A percentile compares a stretch with the other conserved stretches of the same genome.
Evolutionary conservation across 2,329 filamentous ascomycete genomes (phyloP).

Genomic region (Aspergillus sp.): DNA sequence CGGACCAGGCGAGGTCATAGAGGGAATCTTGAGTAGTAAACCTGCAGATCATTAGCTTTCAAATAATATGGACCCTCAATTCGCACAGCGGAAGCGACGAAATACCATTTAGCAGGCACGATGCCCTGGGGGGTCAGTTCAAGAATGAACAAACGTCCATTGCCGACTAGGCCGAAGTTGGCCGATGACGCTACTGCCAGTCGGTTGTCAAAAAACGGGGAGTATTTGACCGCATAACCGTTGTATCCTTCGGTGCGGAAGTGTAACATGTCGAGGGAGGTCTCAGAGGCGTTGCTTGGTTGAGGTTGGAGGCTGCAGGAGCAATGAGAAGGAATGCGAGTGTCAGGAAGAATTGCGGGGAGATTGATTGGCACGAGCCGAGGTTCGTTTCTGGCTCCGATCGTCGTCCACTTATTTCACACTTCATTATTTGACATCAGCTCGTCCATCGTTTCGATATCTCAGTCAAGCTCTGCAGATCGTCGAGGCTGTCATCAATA

Average conservation of each 20-base stretch:
- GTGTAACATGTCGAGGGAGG: slow-evolving; percentile 70
- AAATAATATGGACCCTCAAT: background rate
- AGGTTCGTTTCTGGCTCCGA: background rate
- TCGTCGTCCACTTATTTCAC: background rate
- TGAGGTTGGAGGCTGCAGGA: slow-evolving; percentile 1
- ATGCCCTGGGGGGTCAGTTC: slow-evolving; percentile 81
- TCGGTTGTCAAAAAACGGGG: slow-evolving; percentile 93
- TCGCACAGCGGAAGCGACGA: no score
- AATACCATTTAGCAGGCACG: slow-evolving; percentile 75
- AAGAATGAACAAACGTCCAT: slow-evolving; percentile 84
- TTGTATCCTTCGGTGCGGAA: slow-evolving; percentile 93
- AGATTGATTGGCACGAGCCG: slow-evolving; percentile 18
- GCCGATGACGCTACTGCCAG: slow-evolving; percentile 87
- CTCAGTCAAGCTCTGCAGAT: background rate
- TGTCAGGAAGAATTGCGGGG: slow-evolving; percentile 24
- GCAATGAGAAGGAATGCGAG: slow-evolving; percentile 2
- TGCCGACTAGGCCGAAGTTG: slow-evolving; percentile 96
- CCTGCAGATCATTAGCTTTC: slow-evolving; percentile 44
- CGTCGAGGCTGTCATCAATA: background rate
- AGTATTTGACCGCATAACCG: slow-evolving; percentile 96
- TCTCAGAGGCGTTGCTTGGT: background rate
- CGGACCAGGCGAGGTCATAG: slow-evolving; percentile 93
- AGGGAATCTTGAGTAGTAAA: slow-evolving; percentile 97
- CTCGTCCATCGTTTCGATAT: background rate
- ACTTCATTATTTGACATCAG: background rate